Base-by-base conservation (phyloP, 495 filamentous ascomycete genomes). In the Aspergillus saccharolyticus region DNA sequence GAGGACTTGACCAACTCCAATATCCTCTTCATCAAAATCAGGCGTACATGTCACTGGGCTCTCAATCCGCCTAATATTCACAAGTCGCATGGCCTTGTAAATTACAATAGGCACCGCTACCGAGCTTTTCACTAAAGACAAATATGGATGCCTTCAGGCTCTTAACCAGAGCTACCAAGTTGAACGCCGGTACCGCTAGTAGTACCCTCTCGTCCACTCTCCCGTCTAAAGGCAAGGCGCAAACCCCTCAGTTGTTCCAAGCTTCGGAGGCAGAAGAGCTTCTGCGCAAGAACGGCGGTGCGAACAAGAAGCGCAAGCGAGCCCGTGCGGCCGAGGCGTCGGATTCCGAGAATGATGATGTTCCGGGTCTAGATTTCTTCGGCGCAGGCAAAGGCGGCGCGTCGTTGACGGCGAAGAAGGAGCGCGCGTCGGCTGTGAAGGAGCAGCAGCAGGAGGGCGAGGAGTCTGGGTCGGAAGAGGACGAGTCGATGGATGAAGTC, bases 111-210 rank as follows among this genome's bases (percentile, higher is more conserved):
- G n/a, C n/a, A 39, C 14, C 33, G 33, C 24, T 18, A 52, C 25
- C n/a, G 15, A 19, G 12, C 16, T 25, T 18, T 42, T 44, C 17
- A 39, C 44, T n/a, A n/a, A n/a, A n/a, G n/a, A n/a, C 43, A 52
- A 70, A 30, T 18, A 83, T 83, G 80, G 80, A 83, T 61, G 74
- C 73, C 20, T 83, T 83, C 65, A 79, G 72, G 62, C 63, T 83
- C 33, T 67, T 83, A 56, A 76, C 80, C n/a, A 59, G 80, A 61
- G 80, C 79, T 43, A 76, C 78, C 24, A 83, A 80, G 51, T 63
- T 83, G 39, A 80, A 78, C 58, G 66, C 76, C 46, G 54, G 66
- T 24, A 33, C 60, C 24, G 39, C 61, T 42, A 28, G 47, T 50
- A 50, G 47, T 50, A 51, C 61, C 42, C 44, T 61, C 12, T 58